Conservation (phyloP, 805 yeast genomes). For the Yamadazyma paraphyllophila region DNA sequence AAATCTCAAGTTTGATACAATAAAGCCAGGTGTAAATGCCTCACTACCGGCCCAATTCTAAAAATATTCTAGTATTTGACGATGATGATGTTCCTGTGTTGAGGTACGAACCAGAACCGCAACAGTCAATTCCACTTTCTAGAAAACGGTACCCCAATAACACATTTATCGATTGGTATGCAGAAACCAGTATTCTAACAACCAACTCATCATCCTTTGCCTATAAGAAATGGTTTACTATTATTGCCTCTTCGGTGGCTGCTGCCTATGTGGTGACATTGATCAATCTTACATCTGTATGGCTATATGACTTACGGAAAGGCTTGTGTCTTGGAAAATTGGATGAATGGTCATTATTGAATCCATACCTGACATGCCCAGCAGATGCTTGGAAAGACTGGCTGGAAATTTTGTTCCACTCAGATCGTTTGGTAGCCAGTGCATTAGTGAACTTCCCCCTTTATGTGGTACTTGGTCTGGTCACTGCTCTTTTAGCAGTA, state of each 20-base stretch:
- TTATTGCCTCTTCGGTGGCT: constrained; percentile 43
- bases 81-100: constrained; percentile 9
- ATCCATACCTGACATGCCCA: constrained; percentile 45
- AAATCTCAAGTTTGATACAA: too few relatives aligned
- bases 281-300: constrained; percentile 48
- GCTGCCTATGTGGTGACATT: constrained; percentile 50
- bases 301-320: constrained; percentile 51
- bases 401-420: constrained; percentile 28
- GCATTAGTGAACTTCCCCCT: constrained; percentile 35
- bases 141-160: constrained; percentile 32
- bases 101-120: constrained; percentile 3
- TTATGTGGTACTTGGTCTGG: constrained; percentile 27
- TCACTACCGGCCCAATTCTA: not conserved
- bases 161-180: constrained; percentile 53
- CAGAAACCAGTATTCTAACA: constrained; percentile 34
- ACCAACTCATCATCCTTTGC: constrained; percentile 11
- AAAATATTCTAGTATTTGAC: constrained; percentile 1
- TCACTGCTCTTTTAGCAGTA: constrained; percentile 27
- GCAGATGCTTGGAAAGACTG: constrained; percentile 39
- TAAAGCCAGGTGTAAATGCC: not conserved
- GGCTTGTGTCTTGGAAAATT: constrained; percentile 47
- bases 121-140: not conserved
- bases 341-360: constrained; percentile 40
- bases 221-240: constrained; percentile 46
- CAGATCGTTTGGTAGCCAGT: constrained; percentile 18